Evolutionary conservation across 805 yeast genomes (phyloP).

Genomic region (Metschnikowia chrysomelidarum): DNA sequence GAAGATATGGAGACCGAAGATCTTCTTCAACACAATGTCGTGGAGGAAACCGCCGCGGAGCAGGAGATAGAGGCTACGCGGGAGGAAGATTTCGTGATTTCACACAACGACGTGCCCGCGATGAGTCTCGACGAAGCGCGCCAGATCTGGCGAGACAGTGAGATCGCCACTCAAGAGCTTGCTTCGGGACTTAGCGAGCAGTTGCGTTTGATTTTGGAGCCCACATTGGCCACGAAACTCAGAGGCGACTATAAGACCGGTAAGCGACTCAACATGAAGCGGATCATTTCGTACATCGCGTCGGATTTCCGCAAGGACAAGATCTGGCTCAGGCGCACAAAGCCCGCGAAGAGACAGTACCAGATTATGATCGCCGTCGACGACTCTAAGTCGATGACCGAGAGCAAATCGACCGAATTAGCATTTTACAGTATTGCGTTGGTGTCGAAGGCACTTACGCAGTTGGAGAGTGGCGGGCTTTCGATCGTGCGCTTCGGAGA

Average conservation of each 20-base stretch:
- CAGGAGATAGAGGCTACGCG: slow-evolving; percentile 12
- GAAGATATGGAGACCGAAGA: slow-evolving; percentile 17
- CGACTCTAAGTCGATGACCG: slow-evolving; percentile 97
- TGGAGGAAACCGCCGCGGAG: slow-evolving; percentile 14
- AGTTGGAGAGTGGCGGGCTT: slow-evolving; percentile 90
- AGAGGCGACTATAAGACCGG: slow-evolving; percentile 97
- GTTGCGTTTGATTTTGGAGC: slow-evolving; percentile 86
- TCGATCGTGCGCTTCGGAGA: slow-evolving; percentile 91
- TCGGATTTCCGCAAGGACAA: slow-evolving; percentile 96
- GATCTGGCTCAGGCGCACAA: slow-evolving; percentile 96
- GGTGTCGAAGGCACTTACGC: slow-evolving; percentile 90
- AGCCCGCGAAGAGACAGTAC: slow-evolving; percentile 95
- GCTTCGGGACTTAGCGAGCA: slow-evolving; percentile 91
- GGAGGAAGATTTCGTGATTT: slow-evolving; percentile 21
- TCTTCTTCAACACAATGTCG: slow-evolving; percentile 17
- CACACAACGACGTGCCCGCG: slow-evolving; percentile 39
- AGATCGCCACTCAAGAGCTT: slow-evolving; percentile 79
- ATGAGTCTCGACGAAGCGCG: slow-evolving; percentile 65
- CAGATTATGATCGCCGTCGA: slow-evolving; percentile 97
- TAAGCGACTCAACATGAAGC: slow-evolving; percentile 93
- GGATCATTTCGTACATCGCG: slow-evolving; percentile 97
- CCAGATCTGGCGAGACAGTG: slow-evolving; percentile 79
- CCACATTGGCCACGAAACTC: slow-evolving; percentile 92
- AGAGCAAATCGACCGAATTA: slow-evolving; percentile 81
- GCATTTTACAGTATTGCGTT: slow-evolving; percentile 94